phyloP scores from a whole-genome alignment of 306 rosid genomes.

The Vigna radiata region DNA sequence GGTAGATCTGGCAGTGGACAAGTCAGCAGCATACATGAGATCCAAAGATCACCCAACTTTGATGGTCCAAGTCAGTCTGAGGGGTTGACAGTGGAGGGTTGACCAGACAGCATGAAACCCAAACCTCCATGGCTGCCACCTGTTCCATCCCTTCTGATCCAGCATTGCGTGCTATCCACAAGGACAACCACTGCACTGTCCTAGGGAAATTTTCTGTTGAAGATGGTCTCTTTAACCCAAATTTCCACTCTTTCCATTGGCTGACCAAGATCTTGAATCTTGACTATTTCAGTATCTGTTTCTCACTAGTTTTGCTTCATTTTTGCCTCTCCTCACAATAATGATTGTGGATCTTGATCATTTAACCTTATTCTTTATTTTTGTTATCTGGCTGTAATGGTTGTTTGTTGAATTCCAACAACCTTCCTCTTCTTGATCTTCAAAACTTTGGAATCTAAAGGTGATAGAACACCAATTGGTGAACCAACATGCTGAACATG shows the following conservation, averaged over 20 bases:
- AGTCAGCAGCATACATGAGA: not conserved
- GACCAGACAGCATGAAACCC: not conserved
- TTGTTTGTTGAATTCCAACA: not conserved
- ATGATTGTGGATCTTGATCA: too few species aligned
- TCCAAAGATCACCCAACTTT: not conserved
- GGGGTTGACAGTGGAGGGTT: not conserved
- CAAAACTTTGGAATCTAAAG: not conserved
- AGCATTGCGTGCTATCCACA: not conserved
- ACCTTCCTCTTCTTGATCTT: not conserved
- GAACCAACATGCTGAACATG: not conserved
- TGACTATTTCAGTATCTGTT: conserved; percentile 2
- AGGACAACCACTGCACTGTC: not conserved
- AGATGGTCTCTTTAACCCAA: not conserved
- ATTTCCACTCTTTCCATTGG: not conserved
- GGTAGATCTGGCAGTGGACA: not conserved
- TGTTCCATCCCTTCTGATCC: not conserved
- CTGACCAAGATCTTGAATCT: not conserved
- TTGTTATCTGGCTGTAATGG: too few species aligned
- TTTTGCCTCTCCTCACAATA: not conserved
- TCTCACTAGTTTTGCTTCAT: not conserved
- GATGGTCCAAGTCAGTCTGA: not conserved
- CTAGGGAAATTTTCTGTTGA: not conserved
- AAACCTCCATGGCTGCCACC: not conserved
- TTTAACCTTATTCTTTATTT: too few species aligned
- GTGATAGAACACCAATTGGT: not conserved